These are phyloP conservation scores for Phytophthora tentaculata DNA, from an alignment of 352 stramenopile genomes.

Conservation along the genomic window DNA sequence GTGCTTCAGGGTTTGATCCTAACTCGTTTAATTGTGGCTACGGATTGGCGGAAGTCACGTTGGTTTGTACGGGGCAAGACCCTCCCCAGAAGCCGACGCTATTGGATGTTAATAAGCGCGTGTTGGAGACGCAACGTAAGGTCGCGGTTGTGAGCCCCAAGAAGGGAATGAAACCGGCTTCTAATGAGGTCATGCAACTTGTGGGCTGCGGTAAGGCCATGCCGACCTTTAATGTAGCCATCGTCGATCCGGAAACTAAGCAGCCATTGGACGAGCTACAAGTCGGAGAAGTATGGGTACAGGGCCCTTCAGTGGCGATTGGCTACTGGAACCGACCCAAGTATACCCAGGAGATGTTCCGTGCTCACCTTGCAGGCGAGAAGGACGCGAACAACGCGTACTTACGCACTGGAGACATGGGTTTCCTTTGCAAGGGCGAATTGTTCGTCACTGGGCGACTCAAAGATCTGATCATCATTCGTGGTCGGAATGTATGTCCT, in stretches of 20 bases:
- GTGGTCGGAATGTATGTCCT: constrained; percentile 76
- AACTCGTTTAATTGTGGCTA: constrained; percentile 87
- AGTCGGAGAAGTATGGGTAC: constrained; percentile 94
- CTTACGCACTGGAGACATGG: constrained; percentile 79
- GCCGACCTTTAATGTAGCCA: constrained; percentile 70
- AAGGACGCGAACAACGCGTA: constrained; percentile 47
- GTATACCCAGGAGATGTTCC: constrained; percentile 78
- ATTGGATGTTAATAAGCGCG: constrained; percentile 67
- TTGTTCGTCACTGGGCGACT: constrained; percentile 79
- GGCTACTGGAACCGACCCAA: constrained; percentile 81
- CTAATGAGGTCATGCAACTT: constrained; percentile 58
- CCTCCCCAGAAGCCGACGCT: constrained; percentile 64
- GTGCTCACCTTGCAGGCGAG: constrained; percentile 50
- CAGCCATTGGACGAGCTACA: constrained; percentile 53
- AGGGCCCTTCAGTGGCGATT: constrained; percentile 73
- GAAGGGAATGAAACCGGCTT: constrained; percentile 21
- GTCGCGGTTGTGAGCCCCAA: constrained; percentile 42
- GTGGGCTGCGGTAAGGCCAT: constrained; percentile 86
- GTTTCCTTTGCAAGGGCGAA: constrained; percentile 69
- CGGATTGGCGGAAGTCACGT: constrained; percentile 81
- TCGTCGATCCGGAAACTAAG: constrained; percentile 74
- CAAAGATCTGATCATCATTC: constrained; percentile 89
- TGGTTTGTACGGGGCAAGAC: constrained; percentile 80
- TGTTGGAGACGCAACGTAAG: constrained; percentile 63
- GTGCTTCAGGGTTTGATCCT: constrained; percentile 58